These are phyloP conservation scores for Rhizopus sp. DNA, from an alignment of 371 early-diverging fungal species.

Conservation along the genomic window DNA sequence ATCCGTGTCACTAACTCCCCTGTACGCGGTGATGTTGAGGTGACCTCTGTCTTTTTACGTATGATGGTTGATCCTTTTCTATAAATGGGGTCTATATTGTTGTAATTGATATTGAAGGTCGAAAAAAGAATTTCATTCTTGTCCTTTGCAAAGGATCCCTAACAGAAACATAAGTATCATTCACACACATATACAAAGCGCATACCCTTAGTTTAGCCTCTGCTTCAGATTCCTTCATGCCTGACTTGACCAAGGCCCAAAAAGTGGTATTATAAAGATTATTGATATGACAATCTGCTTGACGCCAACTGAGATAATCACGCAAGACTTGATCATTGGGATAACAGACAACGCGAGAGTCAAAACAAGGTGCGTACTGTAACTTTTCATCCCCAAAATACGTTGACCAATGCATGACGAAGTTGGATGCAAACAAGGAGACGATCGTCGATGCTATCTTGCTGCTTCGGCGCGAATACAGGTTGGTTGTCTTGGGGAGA, in stretches of 20 bases:
- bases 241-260: constrained; percentile 83
- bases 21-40: constrained; percentile 38
- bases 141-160: constrained; percentile 80
- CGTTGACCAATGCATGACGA: constrained; percentile 80
- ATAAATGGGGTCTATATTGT: constrained; percentile 75
- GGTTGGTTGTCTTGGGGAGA: constrained; percentile 60
- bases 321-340: constrained; percentile 78
- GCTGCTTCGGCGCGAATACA: constrained; percentile 78
- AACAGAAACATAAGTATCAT: neutral
- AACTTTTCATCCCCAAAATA: constrained; percentile 70
- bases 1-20: constrained; percentile 33
- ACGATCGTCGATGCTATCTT: constrained; percentile 88
- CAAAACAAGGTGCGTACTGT: constrained; percentile 87
- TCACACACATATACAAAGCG: neutral
- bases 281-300: constrained; percentile 94
- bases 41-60: constrained; percentile 54
- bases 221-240: constrained; percentile 67
- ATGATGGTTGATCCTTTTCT: constrained; percentile 85
- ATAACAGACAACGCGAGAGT: constrained; percentile 88
- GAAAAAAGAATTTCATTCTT: constrained; percentile 92
- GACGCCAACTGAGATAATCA: constrained; percentile 95
- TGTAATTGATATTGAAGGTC: constrained; percentile 88
- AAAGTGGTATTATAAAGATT: constrained; percentile 93
- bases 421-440: constrained; percentile 85
- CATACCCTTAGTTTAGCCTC: constrained; percentile 67